Conservation (phyloP, 106 monocot genomes). For the Dendrobium officinale region DNA sequence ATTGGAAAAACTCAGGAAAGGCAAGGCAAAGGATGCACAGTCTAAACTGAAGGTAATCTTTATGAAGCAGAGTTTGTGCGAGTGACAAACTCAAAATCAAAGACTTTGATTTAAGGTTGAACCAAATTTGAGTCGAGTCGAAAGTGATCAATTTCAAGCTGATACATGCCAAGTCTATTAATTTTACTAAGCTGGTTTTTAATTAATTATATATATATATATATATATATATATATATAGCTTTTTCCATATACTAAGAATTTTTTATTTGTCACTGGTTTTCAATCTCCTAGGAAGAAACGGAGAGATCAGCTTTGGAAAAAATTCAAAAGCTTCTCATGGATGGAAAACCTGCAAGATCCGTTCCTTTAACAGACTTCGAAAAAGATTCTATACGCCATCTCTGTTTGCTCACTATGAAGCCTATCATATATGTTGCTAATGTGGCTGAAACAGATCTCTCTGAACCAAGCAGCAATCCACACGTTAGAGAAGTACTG, state of each 20-base stretch:
- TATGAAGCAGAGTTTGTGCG: not conserved
- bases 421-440: conserved; percentile 93
- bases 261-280: conserved; percentile 1
- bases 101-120: not conserved
- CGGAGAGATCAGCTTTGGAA: conserved; percentile 82
- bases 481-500: conserved; percentile 70
- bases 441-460: conserved; percentile 96
- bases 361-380: conserved; percentile 67
- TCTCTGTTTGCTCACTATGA: conserved; percentile 94
- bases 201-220: no score
- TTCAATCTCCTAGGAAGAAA: conserved; percentile 53
- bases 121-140: not conserved
- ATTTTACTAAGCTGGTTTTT: not conserved
- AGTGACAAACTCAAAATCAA: not conserved
- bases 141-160: not conserved
- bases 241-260: no score
- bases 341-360: conserved; percentile 96
- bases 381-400: conserved; percentile 88
- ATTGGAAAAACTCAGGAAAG: conserved; percentile 86
- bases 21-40: conserved; percentile 81
- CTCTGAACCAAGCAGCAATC: conserved; percentile 56
- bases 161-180: not conserved
- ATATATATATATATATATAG: not conserved
- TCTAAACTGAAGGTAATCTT: conserved; percentile 72
- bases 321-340: conserved; percentile 74